Evolutionary conservation across 2,329 filamentous ascomycete genomes (phyloP), one percentile per base, ranked within the genome.

Genomic region (Xylaria sp.): DNA sequence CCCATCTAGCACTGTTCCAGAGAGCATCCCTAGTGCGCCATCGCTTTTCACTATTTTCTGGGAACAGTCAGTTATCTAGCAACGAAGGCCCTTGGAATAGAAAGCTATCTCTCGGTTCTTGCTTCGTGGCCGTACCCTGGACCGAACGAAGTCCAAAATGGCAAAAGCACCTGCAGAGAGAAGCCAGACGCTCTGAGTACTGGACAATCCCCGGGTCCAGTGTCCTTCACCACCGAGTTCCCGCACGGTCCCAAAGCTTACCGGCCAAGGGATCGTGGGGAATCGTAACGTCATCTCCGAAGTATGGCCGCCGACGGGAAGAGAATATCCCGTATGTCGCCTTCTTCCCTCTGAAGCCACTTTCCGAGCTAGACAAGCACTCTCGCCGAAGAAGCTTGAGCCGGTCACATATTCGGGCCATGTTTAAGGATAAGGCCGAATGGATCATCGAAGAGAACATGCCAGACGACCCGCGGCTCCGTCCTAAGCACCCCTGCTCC

Each of bases 31-130:
- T 19, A 34, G 36, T 55, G 19, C 69, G 71, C 24, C 65, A 76
- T 42, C 51, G 42, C 12, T 45, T 64, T 61, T 67, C 51, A 2
- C 34, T 77, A 7, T 76, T 69, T 61, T 77, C 75, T 1, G 72
- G 73, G n/a, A 60, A 63, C 27, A 69, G 69, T 27, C 66, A 62
- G n/a, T 32, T 71, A 2, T 64, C 72, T 82, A 72, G 11, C 32
- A 17, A 85, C 82, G 0, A 84, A 83, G 4, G 79, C 82, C 61
- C 87, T 81, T 81, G 77, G 84, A 59, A 67, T 14, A 48, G 64
- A 9, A 58, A 54, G 8, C 63, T 75, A n/a, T 69, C 54, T 21
- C 61, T 73, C 14, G 67, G 69, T 21, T 64, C 72, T 14, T 69
- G 45, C 36, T 71, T 75, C 56, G 11, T 70, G n/a, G 59, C 54